Conservation (phyloP, 495 filamentous ascomycete genomes). For the Podospora comata region DNA sequence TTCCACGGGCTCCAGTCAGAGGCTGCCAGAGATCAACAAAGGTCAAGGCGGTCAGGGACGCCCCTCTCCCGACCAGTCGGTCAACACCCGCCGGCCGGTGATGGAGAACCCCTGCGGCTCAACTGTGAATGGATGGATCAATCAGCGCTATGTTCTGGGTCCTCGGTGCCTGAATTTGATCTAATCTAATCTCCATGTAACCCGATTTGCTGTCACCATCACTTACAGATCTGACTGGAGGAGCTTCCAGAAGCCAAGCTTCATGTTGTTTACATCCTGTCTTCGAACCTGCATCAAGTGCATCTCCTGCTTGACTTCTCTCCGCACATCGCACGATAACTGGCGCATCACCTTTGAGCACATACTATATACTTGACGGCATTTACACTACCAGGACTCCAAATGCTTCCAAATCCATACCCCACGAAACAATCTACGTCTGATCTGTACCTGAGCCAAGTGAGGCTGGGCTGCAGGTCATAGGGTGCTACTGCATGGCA, state of each 20-base stretch:
- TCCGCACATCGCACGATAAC: background rate
- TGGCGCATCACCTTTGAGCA: background rate
- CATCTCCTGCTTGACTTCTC: background rate
- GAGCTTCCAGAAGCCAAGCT: background rate
- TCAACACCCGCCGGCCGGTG: background rate
- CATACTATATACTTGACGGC: background rate
- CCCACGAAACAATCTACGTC: background rate
- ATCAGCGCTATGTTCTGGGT: slow-evolving; percentile 8
- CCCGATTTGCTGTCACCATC: slow-evolving; percentile 20
- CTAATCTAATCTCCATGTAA: slow-evolving; percentile 22
- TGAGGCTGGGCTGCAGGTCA: background rate
- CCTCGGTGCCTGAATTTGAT: background rate
- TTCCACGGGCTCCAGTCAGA: background rate
- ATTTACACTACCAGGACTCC: background rate
- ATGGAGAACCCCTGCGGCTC: background rate
- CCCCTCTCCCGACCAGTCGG: background rate
- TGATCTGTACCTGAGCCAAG: background rate
- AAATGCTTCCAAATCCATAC: background rate
- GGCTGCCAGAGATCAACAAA: background rate
- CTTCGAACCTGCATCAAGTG: background rate
- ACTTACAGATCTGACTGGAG: background rate
- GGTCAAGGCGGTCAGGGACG: background rate
- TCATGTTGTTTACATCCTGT: background rate
- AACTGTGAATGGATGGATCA: background rate
- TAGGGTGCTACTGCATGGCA: background rate